A percentile compares a stretch with the other conserved stretches of the same genome.
Conservation (phyloP, 2,329 filamentous ascomycete genomes). For the Stagonosporopsis chrysanthemi region DNA sequence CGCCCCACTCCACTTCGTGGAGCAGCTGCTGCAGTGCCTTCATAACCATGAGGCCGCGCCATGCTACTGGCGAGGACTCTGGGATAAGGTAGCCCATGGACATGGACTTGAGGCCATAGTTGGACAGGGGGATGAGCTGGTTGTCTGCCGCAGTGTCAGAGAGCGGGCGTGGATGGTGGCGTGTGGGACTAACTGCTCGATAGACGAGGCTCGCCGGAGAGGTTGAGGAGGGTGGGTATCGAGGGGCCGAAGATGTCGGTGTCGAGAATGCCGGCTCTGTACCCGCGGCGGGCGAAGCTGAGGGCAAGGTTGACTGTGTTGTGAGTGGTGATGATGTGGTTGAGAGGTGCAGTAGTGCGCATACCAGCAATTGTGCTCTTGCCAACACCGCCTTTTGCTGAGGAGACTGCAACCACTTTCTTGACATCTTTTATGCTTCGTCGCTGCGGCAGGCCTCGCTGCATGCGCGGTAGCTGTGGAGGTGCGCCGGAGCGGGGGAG, state of each 20-base stretch:
- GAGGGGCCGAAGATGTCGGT: conserved; percentile 97
- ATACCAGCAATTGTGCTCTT: conserved; percentile 90
- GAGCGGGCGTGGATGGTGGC: neutral
- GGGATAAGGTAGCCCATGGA: conserved; percentile 94
- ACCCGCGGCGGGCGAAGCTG: conserved; percentile 81
- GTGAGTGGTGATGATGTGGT: neutral
- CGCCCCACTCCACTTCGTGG: conserved; percentile 93
- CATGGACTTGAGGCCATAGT: conserved; percentile 98
- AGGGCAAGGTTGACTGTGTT: conserved; percentile 77
- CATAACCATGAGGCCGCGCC: conserved; percentile 97
- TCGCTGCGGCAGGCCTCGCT: conserved; percentile 81
- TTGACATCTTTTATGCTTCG: conserved; percentile 82
- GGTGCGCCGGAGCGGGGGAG: conserved; percentile 76
- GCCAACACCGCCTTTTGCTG: conserved; percentile 96
- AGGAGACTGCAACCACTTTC: conserved; percentile 96
- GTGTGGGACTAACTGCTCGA: conserved; percentile 66
- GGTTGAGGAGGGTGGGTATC: conserved; percentile 86
- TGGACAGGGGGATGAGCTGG: conserved; percentile 84
- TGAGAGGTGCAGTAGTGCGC: neutral
- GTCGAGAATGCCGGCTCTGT: conserved; percentile 87
- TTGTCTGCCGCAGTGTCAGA: conserved; percentile 63
- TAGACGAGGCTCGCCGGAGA: conserved; percentile 79
- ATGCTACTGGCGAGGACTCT: conserved; percentile 83
- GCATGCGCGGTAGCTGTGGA: conserved; percentile 74
- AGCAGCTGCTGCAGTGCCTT: conserved; percentile 95